These are phyloP conservation scores for Lanzia echinophila DNA, from an alignment of 2,329 filamentous ascomycete species.

Conservation along the genomic window DNA sequence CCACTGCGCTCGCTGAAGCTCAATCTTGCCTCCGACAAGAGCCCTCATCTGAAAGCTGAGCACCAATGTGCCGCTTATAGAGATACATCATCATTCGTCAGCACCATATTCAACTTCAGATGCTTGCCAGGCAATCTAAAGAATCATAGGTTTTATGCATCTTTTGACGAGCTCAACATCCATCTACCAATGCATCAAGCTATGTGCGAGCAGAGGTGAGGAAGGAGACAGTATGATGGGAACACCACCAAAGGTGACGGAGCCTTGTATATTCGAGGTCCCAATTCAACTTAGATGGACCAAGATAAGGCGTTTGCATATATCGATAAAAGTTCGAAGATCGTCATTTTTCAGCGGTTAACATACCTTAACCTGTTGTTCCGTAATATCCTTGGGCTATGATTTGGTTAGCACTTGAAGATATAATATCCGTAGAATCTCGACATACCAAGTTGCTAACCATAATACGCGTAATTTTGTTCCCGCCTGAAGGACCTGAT, in stretches of 20 bases:
- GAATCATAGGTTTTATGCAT: slow-evolving; percentile 39
- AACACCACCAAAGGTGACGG: slow-evolving; percentile 17
- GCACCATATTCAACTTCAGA: slow-evolving; percentile 30
- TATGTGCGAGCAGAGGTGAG: slow-evolving; percentile 28
- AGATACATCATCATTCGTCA: slow-evolving; percentile 26
- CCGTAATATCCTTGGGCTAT: slow-evolving; percentile 91
- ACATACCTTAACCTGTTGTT: slow-evolving; percentile 99
- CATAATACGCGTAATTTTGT: slow-evolving; percentile 58
- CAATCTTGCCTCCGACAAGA: slow-evolving; percentile 5
- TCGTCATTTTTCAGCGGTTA: slow-evolving; percentile 66
- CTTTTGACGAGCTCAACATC: slow-evolving; percentile 56
- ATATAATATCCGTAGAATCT: not conserved
- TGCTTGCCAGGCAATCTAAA: slow-evolving; percentile 49
- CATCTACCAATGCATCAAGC: slow-evolving; percentile 32
- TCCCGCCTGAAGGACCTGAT: slow-evolving; percentile 66
- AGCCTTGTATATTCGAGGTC: slow-evolving; percentile 11
- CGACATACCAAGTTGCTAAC: slow-evolving; percentile 92
- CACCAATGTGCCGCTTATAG: slow-evolving; percentile 2
- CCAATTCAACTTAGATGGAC: slow-evolving; percentile 7
- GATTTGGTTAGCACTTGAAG: slow-evolving; percentile 11
- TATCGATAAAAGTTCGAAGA: slow-evolving; percentile 68
- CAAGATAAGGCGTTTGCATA: slow-evolving; percentile 38
- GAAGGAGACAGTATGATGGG: slow-evolving; percentile 36
- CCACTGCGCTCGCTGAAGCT: slow-evolving; percentile 49
- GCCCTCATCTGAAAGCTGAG: slow-evolving; percentile 11